phyloP scores from a whole-genome alignment of 2,329 filamentous ascomycete species.

The Purpureocillium takamizusanense region DNA sequence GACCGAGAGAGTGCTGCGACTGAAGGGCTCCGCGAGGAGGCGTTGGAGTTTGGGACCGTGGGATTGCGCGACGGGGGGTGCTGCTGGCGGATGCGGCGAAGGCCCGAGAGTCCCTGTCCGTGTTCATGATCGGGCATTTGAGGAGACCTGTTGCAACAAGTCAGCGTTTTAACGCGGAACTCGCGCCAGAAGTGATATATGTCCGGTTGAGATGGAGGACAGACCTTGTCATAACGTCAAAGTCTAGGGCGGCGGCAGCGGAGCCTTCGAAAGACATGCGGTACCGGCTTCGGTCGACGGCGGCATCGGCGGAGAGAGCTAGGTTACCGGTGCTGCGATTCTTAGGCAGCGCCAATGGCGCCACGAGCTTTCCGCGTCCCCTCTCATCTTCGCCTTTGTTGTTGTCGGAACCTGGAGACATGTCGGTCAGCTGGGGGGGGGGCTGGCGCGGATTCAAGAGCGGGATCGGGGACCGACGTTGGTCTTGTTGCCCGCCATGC shows the following conservation, averaged over 20 bases:
- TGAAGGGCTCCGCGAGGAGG: slow-evolving; percentile 53
- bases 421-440: slow-evolving; percentile 14
- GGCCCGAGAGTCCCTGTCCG: slow-evolving; percentile 73
- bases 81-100: slow-evolving; percentile 89
- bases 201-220: slow-evolving; percentile 8
- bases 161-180: slow-evolving; percentile 12
- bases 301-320: slow-evolving; percentile 33
- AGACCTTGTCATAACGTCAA: slow-evolving; percentile 67
- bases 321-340: slow-evolving; percentile 59
- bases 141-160: slow-evolving; percentile 53
- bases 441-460: not conserved
- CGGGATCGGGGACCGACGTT: slow-evolving; percentile 21
- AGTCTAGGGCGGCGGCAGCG: slow-evolving; percentile 46
- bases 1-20: slow-evolving; percentile 52
- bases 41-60: slow-evolving; percentile 53
- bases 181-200: not conserved
- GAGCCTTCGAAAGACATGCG: slow-evolving; percentile 73
- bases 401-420: slow-evolving; percentile 21
- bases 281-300: slow-evolving; percentile 49
- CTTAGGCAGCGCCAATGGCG: slow-evolving; percentile 47
- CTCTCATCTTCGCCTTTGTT: slow-evolving; percentile 24
- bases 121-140: slow-evolving; percentile 81
- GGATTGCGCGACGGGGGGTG: slow-evolving; percentile 53
- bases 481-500: slow-evolving; percentile 31
- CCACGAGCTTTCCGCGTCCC: slow-evolving; percentile 35